These are phyloP conservation scores for Colletotrichum sidae DNA, from an alignment of 2,329 filamentous ascomycete species.

Conservation along the genomic window DNA sequence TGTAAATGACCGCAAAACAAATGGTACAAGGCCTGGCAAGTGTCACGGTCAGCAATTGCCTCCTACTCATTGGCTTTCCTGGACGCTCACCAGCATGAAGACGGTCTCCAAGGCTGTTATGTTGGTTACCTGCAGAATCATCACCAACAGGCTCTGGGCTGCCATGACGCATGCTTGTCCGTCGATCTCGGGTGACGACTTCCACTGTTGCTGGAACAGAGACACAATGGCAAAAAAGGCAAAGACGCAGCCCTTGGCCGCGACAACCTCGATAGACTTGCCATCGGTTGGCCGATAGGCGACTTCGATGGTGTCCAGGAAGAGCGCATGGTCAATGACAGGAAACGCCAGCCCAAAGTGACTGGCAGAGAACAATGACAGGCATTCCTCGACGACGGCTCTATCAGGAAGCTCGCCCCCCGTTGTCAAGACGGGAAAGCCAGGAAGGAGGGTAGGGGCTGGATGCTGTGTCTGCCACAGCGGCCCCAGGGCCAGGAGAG, in stretches of 20 bases:
- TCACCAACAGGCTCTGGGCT: slow-evolving; percentile 55
- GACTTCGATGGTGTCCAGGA: slow-evolving; percentile 54
- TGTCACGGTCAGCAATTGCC: not conserved
- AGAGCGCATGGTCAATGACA: slow-evolving; percentile 58
- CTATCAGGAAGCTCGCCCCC: slow-evolving; percentile 49
- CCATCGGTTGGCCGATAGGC: slow-evolving; percentile 53
- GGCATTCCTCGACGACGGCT: slow-evolving; percentile 43
- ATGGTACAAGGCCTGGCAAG: slow-evolving; percentile 53
- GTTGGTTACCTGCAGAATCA: slow-evolving; percentile 56
- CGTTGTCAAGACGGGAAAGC: not conserved
- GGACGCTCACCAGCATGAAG: slow-evolving; percentile 59
- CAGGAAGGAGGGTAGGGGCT: slow-evolving; percentile 32
- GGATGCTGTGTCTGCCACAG: slow-evolving; percentile 39
- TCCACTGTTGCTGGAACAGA: slow-evolving; percentile 38
- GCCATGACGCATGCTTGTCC: slow-evolving; percentile 53
- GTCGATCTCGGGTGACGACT: slow-evolving; percentile 46
- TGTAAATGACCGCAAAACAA: slow-evolving; percentile 60
- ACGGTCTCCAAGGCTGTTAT: slow-evolving; percentile 58
- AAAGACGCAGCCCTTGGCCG: slow-evolving; percentile 59
- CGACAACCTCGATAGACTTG: slow-evolving; percentile 43
- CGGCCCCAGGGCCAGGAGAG: slow-evolving; percentile 39
- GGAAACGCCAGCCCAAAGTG: slow-evolving; percentile 60
- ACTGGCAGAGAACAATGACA: slow-evolving; percentile 43
- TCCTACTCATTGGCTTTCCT: not conserved
- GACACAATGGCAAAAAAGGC: slow-evolving; percentile 57